These are phyloP conservation scores for Cercospora zeina DNA, from an alignment of 2,329 filamentous ascomycete genomes.

Conservation along the genomic window DNA sequence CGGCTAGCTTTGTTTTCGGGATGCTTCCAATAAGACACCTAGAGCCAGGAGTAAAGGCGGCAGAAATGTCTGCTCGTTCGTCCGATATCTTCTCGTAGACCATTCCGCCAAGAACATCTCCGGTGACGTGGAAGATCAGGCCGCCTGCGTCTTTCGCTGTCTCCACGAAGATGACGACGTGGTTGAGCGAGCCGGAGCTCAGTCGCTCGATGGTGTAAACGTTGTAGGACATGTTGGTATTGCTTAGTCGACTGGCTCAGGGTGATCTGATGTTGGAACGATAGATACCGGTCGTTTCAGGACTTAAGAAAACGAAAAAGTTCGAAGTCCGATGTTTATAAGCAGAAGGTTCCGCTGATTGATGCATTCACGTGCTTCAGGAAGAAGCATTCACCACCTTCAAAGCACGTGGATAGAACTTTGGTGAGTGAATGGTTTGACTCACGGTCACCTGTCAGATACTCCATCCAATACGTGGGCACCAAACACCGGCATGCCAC, in stretches of 20 bases:
- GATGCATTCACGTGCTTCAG: neutral
- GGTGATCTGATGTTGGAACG: neutral
- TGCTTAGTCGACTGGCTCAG: neutral
- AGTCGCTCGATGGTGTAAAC: slow-evolving; percentile 1
- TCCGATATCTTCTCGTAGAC: neutral
- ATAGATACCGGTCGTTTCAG: too few relatives aligned
- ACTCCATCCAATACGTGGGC: neutral
- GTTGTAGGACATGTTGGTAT: neutral
- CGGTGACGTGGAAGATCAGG: neutral
- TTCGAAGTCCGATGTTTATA: too few relatives aligned
- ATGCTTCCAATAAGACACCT: neutral
- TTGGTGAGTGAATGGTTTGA: neutral
- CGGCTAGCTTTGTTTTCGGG: neutral
- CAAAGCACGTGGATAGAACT: neutral
- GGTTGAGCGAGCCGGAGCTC: neutral
- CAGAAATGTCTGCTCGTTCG: neutral
- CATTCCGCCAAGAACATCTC: neutral
- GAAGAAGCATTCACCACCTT: too few relatives aligned
- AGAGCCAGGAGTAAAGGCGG: neutral
- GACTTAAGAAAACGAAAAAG: too few relatives aligned
- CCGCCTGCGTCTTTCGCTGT: neutral
- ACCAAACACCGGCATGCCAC: neutral
- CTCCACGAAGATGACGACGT: neutral
- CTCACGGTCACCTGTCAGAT: neutral
- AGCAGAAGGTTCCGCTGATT: neutral